Conservation (phyloP, 768 basidiomycete genomes). For the Trametes punicea region DNA sequence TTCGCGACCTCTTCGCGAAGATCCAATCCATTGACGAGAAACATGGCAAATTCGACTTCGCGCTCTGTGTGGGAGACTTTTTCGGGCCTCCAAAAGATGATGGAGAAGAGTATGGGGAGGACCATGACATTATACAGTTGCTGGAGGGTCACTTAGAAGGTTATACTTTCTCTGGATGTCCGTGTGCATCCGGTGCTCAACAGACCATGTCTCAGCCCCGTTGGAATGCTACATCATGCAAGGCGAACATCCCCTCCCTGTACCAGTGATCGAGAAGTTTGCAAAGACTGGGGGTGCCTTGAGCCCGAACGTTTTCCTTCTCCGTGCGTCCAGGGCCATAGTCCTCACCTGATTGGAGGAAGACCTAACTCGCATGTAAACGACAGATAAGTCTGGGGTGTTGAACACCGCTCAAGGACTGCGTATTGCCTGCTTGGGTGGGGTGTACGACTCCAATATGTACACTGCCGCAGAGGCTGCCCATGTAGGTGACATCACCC, state of each 20-base stretch:
- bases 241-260: slow-evolving; percentile 74
- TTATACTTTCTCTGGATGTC: slow-evolving; percentile 27
- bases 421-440: slow-evolving; percentile 83
- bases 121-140: slow-evolving; percentile 56
- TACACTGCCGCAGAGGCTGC: slow-evolving; percentile 58
- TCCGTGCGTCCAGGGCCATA: slow-evolving; percentile 56
- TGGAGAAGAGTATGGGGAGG: slow-evolving; percentile 30
- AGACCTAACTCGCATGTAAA: slow-evolving; percentile 4
- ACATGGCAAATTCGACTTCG: slow-evolving; percentile 89
- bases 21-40: slow-evolving; percentile 83
- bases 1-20: slow-evolving; percentile 75
- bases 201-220: slow-evolving; percentile 50
- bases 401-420: slow-evolving; percentile 77
- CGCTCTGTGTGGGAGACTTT: slow-evolving; percentile 82
- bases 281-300: slow-evolving; percentile 75
- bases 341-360: background rate
- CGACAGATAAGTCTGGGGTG: slow-evolving; percentile 76
- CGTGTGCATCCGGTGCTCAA: slow-evolving; percentile 11
- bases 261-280: slow-evolving; percentile 69
- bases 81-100: slow-evolving; percentile 55
- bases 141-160: slow-evolving; percentile 69
- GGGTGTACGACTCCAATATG: slow-evolving; percentile 61
- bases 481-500: slow-evolving; percentile 45
- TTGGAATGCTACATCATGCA: slow-evolving; percentile 93
- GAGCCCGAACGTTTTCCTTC: slow-evolving; percentile 76